Base-by-base conservation (phyloP, 2,329 filamentous ascomycete species). In the Davidsoniella eucalypti region DNA sequence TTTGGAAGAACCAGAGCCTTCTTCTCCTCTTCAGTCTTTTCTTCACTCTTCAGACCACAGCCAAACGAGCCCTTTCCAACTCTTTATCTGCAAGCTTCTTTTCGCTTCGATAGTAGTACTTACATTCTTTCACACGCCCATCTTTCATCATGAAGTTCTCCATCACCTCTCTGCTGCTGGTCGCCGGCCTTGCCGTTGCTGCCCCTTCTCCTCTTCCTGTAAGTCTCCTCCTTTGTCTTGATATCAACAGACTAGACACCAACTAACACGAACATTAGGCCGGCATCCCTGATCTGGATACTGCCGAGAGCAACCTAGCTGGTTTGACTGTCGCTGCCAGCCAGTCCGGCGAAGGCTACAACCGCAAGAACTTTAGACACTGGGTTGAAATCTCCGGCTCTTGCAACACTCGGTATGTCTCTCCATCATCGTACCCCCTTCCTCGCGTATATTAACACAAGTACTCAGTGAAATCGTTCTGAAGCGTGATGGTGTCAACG, bases 401-500 rank as follows among this genome's bases (percentile, higher is more conserved):
- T 4, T 92, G 85, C 72, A 80, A 87, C 65, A 83, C 83, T 17
- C 69, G 73, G 69, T 70, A 61, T 26, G 59, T 53, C 4, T 26
- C n/a, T 16, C 41, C 21, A 44, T 44, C 17, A 33, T 33, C 9
- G 29, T 33, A 33, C 12, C 9, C 8, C 7, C 8, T 2, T 12
- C 37, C 26, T 42, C 17, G 5, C 8, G 16, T 23, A 14, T 10
- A 44, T 26, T 45, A 41, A 39, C n/a, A 50, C 29, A n/a, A 37
- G 38, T 39, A 42, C 18, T 10, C 45, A 71, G 66, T 49, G 84
- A 88, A 60, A 75, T 69, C 2, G 83, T 90, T 36, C 71, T 90
- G 23, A 73, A 78, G 64, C 80, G 85, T 38, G 84, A 92, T 61
- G 85, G 84, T 44, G 74, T 68, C 10, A 66, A 69, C 56, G 80